Base-by-base conservation (phyloP, 306 rosid species). In the Chamaecrista fasciculata region DNA sequence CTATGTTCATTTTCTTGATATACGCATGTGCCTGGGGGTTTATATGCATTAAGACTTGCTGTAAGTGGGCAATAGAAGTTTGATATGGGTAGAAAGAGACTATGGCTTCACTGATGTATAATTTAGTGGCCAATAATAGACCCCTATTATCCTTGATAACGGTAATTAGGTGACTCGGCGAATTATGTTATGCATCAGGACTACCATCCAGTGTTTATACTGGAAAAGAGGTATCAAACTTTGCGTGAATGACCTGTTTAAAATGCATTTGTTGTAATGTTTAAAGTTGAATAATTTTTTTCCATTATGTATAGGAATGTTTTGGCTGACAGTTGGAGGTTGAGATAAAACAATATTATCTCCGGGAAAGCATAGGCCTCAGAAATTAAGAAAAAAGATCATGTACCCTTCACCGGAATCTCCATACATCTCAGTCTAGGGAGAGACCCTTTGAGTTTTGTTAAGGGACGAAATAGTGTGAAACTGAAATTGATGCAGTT, bases 211-310 rank as follows among this genome's bases (percentile, higher is more conserved):
- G 42, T 59, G 34, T 53, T 20, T 43, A 31, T n/a, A 23, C n/a
- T n/a, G 33, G 21, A 60, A 34, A 23, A 46, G 52, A 66, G 61
- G 34, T 8, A 6, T 33, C 67, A 48, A 19, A 16, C 21, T 67
- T 62, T 31, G 50, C 62, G 59, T 62, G 33, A 76, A 69, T 62
- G 28, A 39, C 34, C 70, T 60, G 4, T 31, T 28, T 29, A 42
- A 60, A 16, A 52, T 55, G 59, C 26, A 36, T 24, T 76, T 53
- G 53, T 56, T 62, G 52, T 61, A 52, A 23, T 76, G 76, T 60
- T 52, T 62, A 52, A 52, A 37, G 44, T 26, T 62, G 61, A 47
- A 63, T 34, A 55, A 29, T 29, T 16, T 24, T 44, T 18, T 31
- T 52, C 48, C 9, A 23, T 43, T 43, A 20, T 12, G 3, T 29